A percentile compares a stretch with the other conserved stretches of the same genome.
Evolutionary conservation across 1,284 basidiomycete species (phyloP).

Genomic region (Athelia sp.): DNA sequence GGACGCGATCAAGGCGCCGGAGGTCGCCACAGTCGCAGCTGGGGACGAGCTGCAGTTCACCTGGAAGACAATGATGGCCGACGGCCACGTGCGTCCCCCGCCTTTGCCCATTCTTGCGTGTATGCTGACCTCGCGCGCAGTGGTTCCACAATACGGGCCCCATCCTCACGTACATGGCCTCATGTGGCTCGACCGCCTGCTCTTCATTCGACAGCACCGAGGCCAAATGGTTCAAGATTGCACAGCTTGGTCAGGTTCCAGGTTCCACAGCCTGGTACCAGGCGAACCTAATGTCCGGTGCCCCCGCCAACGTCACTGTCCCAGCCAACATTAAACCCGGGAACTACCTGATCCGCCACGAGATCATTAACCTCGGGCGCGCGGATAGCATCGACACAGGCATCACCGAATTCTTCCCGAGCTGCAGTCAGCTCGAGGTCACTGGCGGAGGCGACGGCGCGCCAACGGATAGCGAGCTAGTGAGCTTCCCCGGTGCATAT

Average conservation of each 20-base stretch:
- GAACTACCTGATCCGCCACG: conserved; percentile 66
- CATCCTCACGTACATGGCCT: conserved; percentile 67
- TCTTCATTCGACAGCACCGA: conserved; percentile 50
- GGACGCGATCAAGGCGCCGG: conserved; percentile 43
- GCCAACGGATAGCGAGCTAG: conserved; percentile 39
- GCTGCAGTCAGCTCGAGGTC: conserved; percentile 57
- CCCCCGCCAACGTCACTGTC: conserved; percentile 41
- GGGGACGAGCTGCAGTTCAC: conserved; percentile 54
- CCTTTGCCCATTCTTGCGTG: too few relatives aligned
- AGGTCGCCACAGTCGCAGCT: conserved; percentile 56
- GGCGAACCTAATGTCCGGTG: conserved; percentile 14
- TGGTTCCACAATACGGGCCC: conserved; percentile 74
- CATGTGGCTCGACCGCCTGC: conserved; percentile 53
- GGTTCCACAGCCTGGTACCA: background rate
- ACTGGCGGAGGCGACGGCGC: conserved; percentile 43
- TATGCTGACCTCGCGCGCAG: conserved; percentile 27
- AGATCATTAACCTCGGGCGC: conserved; percentile 67
- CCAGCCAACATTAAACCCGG: conserved; percentile 53
- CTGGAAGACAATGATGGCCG: conserved; percentile 50
- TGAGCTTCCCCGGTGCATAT: conserved; percentile 63
- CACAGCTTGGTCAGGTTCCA: conserved; percentile 24
- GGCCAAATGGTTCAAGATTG: conserved; percentile 69
- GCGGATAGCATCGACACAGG: conserved; percentile 31
- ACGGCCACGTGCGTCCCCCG: too few relatives aligned
- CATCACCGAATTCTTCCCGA: conserved; percentile 70